These are phyloP conservation scores for Xerocomellus amylosporus DNA, from an alignment of 768 basidiomycete genomes.

Conservation along the genomic window DNA sequence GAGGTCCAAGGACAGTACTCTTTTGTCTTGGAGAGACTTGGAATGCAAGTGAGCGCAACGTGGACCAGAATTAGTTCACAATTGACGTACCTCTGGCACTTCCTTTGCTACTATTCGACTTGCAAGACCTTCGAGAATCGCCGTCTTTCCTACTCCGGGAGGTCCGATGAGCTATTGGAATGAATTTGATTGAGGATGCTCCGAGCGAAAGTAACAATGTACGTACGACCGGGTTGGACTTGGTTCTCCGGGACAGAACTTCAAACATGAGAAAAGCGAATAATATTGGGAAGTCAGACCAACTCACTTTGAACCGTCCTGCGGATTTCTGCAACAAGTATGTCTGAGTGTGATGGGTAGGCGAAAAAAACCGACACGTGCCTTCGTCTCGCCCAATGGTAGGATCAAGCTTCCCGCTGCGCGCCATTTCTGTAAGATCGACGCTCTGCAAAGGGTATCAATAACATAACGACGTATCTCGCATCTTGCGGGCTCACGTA, in stretches of 20 bases:
- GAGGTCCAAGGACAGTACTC: constrained; percentile 85
- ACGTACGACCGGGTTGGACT: constrained; percentile 85
- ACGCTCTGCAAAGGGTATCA: constrained; percentile 50
- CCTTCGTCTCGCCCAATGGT: constrained; percentile 89
- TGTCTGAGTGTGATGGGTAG: not conserved
- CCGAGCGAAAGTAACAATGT: not conserved
- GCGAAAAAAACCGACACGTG: constrained; percentile 14
- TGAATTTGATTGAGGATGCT: not conserved
- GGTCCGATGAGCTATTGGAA: constrained; percentile 66
- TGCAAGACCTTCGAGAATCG: constrained; percentile 87
- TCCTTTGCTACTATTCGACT: constrained; percentile 84
- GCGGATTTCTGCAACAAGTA: constrained; percentile 62
- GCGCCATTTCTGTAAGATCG: constrained; percentile 82
- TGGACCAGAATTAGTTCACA: not conserved
- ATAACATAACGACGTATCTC: not conserved
- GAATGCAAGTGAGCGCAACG: not conserved
- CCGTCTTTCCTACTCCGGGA: constrained; percentile 91
- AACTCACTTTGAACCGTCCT: constrained; percentile 84
- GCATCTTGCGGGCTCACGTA: constrained; percentile 46
- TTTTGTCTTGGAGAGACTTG: constrained; percentile 81
- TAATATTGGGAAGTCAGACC: not conserved
- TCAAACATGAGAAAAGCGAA: not conserved
- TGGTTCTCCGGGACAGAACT: constrained; percentile 87
- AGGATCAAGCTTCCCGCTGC: constrained; percentile 83
- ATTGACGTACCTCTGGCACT: constrained; percentile 72